A percentile compares a stretch with the other conserved stretches of the same genome.
These are phyloP conservation scores for Fraxinus pennsylvanica DNA, from an alignment of 257 asterid species.

Conservation along the genomic window DNA sequence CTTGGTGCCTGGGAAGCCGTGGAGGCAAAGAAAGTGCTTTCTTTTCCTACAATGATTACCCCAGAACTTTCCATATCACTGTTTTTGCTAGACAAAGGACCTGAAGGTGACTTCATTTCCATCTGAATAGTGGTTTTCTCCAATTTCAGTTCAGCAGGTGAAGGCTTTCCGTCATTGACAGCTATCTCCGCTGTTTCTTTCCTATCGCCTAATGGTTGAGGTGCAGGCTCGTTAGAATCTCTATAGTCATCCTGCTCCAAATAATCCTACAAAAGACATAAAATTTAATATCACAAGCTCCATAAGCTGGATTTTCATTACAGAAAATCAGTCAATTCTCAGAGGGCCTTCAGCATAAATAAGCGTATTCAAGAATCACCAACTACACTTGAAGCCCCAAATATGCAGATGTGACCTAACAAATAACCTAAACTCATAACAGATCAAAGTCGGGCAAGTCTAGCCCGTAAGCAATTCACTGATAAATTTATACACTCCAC, in stretches of 20 bases:
- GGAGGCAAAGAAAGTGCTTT: conserved; percentile 20
- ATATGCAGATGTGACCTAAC: background rate
- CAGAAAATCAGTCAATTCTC: background rate
- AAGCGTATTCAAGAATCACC: conserved; percentile 6
- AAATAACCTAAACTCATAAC: background rate
- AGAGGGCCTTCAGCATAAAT: background rate
- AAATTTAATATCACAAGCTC: conserved; percentile 2
- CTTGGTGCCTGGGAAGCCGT: conserved; percentile 32
- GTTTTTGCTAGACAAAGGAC: conserved; percentile 27
- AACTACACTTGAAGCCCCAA: conserved; percentile 9
- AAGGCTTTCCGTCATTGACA: conserved; percentile 24
- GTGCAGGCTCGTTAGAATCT: conserved; percentile 40
- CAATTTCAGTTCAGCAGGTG: conserved; percentile 32
- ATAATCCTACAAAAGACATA: conserved; percentile 43
- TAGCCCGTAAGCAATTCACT: background rate
- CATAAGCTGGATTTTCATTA: background rate
- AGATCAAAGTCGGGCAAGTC: conserved; percentile 1
- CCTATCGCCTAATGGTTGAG: conserved; percentile 33
- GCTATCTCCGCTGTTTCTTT: conserved; percentile 30
- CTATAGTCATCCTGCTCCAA: conserved; percentile 57
- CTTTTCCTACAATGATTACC: conserved; percentile 32
- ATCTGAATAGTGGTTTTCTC: conserved; percentile 29
- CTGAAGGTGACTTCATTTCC: conserved; percentile 33
- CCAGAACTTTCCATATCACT: conserved; percentile 30
- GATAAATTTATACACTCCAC: background rate